phyloP scores from a whole-genome alignment of 768 basidiomycete species.

The Suillus discolor region DNA sequence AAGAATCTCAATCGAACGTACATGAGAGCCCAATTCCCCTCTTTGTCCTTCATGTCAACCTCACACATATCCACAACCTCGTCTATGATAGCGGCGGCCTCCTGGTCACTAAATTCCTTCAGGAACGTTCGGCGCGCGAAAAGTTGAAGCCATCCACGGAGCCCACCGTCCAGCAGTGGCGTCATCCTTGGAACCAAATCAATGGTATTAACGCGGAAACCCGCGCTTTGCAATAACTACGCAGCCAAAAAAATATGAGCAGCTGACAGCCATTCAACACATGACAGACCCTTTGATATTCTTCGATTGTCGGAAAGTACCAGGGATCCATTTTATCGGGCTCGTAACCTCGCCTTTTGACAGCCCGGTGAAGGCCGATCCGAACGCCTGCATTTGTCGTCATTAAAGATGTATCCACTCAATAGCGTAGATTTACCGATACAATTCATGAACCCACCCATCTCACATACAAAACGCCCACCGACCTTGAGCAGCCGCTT shows the following conservation, averaged over 20 bases:
- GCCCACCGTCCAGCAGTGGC: constrained; percentile 47
- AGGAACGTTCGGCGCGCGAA: constrained; percentile 69
- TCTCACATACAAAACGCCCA: constrained; percentile 74
- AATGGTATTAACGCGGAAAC: constrained; percentile 59
- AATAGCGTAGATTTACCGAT: constrained; percentile 44
- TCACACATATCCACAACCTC: constrained; percentile 60
- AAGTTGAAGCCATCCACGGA: constrained; percentile 67
- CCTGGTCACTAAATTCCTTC: constrained; percentile 48
- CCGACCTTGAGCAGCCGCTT: constrained; percentile 65
- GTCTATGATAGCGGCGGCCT: constrained; percentile 60
- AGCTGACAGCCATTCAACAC: background rate
- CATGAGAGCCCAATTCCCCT: constrained; percentile 70
- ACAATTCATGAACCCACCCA: constrained; percentile 77
- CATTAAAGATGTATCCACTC: constrained; percentile 10
- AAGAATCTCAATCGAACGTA: constrained; percentile 70
- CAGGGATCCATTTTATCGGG: constrained; percentile 71
- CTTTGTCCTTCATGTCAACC: constrained; percentile 58
- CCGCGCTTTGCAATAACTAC: constrained; percentile 57
- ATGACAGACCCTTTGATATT: constrained; percentile 57
- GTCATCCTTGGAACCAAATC: constrained; percentile 59
- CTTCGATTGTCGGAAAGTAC: constrained; percentile 77
- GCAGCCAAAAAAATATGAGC: constrained; percentile 11
- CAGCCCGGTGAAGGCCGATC: constrained; percentile 53
- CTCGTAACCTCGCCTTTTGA: constrained; percentile 56
- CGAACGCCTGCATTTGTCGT: constrained; percentile 54